phyloP scores from a whole-genome alignment of 2,329 filamentous ascomycete species.

The Neofusicoccum parvum region DNA sequence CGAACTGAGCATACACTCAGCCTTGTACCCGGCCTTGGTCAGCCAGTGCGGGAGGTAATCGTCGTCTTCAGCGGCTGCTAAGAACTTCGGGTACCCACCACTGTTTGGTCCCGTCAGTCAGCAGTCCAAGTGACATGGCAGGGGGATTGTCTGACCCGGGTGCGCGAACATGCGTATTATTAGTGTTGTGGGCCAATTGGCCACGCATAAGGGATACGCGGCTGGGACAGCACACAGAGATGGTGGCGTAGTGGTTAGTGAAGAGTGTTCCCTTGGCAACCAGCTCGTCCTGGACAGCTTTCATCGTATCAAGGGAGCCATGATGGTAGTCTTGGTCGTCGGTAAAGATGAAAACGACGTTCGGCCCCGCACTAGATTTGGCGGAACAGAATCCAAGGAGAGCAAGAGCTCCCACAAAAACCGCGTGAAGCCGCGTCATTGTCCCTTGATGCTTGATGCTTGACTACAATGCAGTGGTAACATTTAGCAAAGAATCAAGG shows the following conservation, averaged over 20 bases:
- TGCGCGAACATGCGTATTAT: conserved; percentile 27
- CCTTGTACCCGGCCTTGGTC: conserved; percentile 20
- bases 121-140: not conserved
- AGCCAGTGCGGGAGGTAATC: conserved; percentile 24
- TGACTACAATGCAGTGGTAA: no score
- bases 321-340: conserved; percentile 66
- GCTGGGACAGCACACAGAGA: conserved; percentile 65
- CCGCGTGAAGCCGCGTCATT: no score
- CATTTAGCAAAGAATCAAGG: no score
- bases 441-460: no score
- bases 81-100: conserved; percentile 23
- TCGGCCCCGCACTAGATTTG: conserved; percentile 30
- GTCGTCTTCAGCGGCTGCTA: conserved; percentile 7
- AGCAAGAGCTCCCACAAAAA: no score
- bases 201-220: conserved; percentile 65
- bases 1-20: conserved; percentile 3
- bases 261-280: conserved; percentile 59
- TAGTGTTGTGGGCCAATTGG: conserved; percentile 61
- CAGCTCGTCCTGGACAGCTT: conserved; percentile 55
- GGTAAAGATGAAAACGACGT: conserved; percentile 65
- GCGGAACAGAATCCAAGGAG: no score
- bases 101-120: not conserved
- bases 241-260: conserved; percentile 63
- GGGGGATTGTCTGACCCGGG: not conserved
- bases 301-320: conserved; percentile 57